Conservation (phyloP, 768 basidiomycete species). For the Psilocybe cubensis region DNA sequence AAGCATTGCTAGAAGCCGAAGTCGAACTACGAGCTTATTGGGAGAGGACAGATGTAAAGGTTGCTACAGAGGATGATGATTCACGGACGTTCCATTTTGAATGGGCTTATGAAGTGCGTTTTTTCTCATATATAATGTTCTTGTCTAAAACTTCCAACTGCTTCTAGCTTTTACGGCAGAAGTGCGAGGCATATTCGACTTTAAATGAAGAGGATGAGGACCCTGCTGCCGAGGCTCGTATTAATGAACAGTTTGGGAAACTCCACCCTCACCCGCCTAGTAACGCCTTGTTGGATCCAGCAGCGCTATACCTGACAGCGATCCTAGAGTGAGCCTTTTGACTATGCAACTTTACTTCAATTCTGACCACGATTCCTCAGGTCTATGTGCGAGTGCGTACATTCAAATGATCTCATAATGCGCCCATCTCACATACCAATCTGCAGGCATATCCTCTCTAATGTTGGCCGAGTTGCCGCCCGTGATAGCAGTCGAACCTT, state of each 20-base stretch:
- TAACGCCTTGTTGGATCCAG: slow-evolving; percentile 69
- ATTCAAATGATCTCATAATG: slow-evolving; percentile 6
- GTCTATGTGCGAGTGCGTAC: slow-evolving; percentile 84
- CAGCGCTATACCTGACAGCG: slow-evolving; percentile 89
- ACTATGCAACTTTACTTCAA: slow-evolving; percentile 16
- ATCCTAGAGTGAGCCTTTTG: slow-evolving; percentile 79
- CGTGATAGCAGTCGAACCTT: slow-evolving; percentile 81
- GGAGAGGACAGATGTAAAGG: slow-evolving; percentile 61
- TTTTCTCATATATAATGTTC: slow-evolving; percentile 6
- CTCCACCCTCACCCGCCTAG: slow-evolving; percentile 55
- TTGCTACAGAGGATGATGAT: slow-evolving; percentile 53
- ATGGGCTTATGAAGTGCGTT: slow-evolving; percentile 72
- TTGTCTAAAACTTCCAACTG: slow-evolving; percentile 12
- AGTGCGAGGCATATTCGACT: slow-evolving; percentile 88
- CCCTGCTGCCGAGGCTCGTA: slow-evolving; percentile 58
- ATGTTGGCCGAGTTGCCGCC: slow-evolving; percentile 82
- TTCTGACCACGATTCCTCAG: slow-evolving; percentile 44
- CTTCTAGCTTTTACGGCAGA: slow-evolving; percentile 76
- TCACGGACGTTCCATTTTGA: slow-evolving; percentile 67
- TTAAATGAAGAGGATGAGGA: slow-evolving; percentile 84
- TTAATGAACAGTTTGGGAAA: slow-evolving; percentile 63
- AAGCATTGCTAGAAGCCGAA: slow-evolving; percentile 91
- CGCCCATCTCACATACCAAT: slow-evolving; percentile 12
- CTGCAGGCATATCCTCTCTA: slow-evolving; percentile 79
- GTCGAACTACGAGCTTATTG: slow-evolving; percentile 90